A percentile compares a stretch with the other conserved stretches of the same genome.
Conservation (phyloP, 2,329 filamentous ascomycete genomes). For the Pseudopyrenochaeta lycopersici region DNA sequence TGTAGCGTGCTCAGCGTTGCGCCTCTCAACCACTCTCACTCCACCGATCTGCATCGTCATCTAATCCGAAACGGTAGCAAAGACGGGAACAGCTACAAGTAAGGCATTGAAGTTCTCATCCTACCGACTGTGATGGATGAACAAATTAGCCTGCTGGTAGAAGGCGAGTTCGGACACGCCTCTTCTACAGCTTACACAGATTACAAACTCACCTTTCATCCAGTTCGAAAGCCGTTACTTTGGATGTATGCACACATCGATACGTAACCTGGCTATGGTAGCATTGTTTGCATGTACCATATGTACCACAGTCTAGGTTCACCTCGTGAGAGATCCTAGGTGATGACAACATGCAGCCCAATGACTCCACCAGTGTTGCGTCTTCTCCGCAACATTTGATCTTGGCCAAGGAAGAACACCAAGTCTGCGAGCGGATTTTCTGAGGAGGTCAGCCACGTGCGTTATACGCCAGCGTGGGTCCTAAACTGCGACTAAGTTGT, state of each 20-base stretch:
- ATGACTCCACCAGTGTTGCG: conserved; percentile 7
- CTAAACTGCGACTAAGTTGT: conserved; percentile 2
- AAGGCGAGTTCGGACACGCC: conserved; percentile 7
- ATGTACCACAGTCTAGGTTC: neutral
- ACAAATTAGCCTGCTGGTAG: conserved; percentile 20
- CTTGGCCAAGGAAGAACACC: conserved; percentile 7
- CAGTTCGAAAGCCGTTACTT: conserved; percentile 3
- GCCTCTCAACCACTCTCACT: conserved; percentile 1
- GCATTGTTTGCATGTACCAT: neutral
- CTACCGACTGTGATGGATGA: conserved; percentile 3
- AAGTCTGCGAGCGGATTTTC: neutral
- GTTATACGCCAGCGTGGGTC: neutral
- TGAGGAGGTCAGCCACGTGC: neutral
- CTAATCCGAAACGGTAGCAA: conserved; percentile 14
- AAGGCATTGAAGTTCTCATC: conserved; percentile 1
- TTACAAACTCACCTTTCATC: conserved; percentile 19
- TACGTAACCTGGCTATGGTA: conserved; percentile 6
- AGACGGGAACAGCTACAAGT: neutral
- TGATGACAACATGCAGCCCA: conserved; percentile 23
- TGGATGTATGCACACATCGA: conserved; percentile 11
- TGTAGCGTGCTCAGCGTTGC: conserved; percentile 19
- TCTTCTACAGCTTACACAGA: neutral
- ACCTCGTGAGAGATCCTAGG: conserved; percentile 9
- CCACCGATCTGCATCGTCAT: conserved; percentile 19
- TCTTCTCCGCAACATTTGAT: conserved; percentile 10